Percentiles rank a stretch among this genome's conserved stretches.
Conservation (phyloP, 495 filamentous ascomycete genomes). For the Xylaria telfairii region DNA sequence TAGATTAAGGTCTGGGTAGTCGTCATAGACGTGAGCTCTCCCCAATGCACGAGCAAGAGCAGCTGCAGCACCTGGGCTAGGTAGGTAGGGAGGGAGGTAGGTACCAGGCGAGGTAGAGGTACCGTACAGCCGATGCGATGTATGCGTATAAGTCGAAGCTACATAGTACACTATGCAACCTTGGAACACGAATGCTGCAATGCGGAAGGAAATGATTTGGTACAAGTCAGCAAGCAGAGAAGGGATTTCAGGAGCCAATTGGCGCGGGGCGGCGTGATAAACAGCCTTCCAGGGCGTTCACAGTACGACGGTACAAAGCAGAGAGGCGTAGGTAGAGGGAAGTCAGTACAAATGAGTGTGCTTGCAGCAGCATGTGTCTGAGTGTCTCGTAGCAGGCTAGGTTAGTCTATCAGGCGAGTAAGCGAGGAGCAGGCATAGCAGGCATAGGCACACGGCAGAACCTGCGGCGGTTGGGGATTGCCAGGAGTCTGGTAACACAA, state of each 20-base stretch:
- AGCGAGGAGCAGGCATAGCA: conserved; percentile 13
- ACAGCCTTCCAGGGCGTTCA: not conserved
- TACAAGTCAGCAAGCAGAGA: conserved; percentile 14
- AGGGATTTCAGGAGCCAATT: conserved; percentile 15
- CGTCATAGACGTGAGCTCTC: not conserved
- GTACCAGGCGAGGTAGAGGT: not conserved
- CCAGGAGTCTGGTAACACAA: conserved; percentile 18
- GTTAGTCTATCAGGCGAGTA: not conserved
- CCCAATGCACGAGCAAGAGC: conserved; percentile 14
- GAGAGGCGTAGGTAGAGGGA: not conserved
- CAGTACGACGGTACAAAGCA: conserved; percentile 14
- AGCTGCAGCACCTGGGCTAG: too few species aligned
- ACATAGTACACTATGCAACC: too few species aligned
- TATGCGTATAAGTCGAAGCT: conserved; percentile 6
- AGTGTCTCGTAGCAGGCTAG: conserved; percentile 8
- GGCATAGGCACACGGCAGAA: too few species aligned
- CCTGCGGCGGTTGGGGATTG: too few species aligned
- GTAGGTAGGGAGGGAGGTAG: too few species aligned
- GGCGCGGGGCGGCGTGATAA: not conserved
- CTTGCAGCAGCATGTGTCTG: conserved; percentile 10
- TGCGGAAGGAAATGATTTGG: conserved; percentile 4
- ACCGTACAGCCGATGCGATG: not conserved
- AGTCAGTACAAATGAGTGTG: conserved; percentile 6
- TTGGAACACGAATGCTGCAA: conserved; percentile 10
- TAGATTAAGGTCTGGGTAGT: not conserved